Evolutionary conservation across 2,329 filamentous ascomycete genomes (phyloP).

Genomic region (Colletotrichum melonis): DNA sequence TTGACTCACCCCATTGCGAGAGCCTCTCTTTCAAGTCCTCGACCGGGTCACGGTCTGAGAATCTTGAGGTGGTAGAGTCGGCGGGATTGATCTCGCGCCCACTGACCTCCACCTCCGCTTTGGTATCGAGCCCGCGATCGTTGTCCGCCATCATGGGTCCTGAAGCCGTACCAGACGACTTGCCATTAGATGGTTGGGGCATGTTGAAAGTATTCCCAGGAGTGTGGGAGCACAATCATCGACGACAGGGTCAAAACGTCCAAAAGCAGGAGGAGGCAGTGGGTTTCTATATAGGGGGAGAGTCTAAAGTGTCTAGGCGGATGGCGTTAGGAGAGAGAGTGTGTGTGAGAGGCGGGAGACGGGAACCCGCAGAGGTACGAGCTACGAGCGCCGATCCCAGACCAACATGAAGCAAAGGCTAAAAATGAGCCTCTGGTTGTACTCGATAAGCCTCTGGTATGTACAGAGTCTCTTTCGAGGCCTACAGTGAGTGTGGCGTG

Average conservation of each 20-base stretch:
- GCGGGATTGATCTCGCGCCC: slow-evolving; percentile 42
- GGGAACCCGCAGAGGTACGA: slow-evolving; percentile 30
- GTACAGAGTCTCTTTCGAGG: slow-evolving; percentile 2
- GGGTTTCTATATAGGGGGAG: slow-evolving; percentile 37
- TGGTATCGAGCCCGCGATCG: slow-evolving; percentile 41
- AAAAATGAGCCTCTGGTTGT: slow-evolving; percentile 16
- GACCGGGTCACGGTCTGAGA: slow-evolving; percentile 38
- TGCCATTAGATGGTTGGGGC: slow-evolving; percentile 43
- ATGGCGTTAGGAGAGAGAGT: neutral
- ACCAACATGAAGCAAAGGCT: slow-evolving; percentile 39
- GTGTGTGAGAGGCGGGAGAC: neutral
- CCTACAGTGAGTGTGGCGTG: slow-evolving; percentile 12
- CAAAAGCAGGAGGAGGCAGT: slow-evolving; percentile 28
- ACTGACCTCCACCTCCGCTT: slow-evolving; percentile 44
- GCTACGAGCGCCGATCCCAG: slow-evolving; percentile 33
- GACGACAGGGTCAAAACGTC: slow-evolving; percentile 2
- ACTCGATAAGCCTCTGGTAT: slow-evolving; percentile 11
- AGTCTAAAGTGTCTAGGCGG: slow-evolving; percentile 32
- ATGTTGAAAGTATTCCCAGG: slow-evolving; percentile 42
- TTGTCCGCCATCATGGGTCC: slow-evolving; percentile 40
- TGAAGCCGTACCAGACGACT: slow-evolving; percentile 46
- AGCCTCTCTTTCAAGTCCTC: slow-evolving; percentile 50
- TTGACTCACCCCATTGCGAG: slow-evolving; percentile 55
- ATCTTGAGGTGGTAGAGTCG: slow-evolving; percentile 35
- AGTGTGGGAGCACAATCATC: slow-evolving; percentile 30